Evolutionary conservation across 2,329 filamentous ascomycete species (phyloP).

Genomic region (Monosporascus cannonballus): DNA sequence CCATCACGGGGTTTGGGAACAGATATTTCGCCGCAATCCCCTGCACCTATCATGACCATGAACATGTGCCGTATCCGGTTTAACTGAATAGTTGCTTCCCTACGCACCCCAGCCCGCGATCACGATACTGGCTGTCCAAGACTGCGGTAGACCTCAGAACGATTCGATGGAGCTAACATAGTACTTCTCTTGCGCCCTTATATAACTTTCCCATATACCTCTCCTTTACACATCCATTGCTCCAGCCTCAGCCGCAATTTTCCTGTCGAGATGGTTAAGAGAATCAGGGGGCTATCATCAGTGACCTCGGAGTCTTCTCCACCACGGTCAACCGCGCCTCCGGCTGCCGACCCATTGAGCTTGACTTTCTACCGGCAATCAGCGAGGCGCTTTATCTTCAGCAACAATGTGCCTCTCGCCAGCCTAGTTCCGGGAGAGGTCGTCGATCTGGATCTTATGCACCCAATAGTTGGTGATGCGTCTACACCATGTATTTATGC

Average conservation of each 20-base stretch:
- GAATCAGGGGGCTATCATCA: not conserved
- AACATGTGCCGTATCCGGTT: not conserved
- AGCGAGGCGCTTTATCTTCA: slow-evolving; percentile 1
- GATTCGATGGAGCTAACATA: not conserved
- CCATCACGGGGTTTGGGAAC: not conserved
- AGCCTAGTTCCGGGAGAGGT: not conserved
- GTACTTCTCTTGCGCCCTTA: not conserved
- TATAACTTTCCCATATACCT: not conserved
- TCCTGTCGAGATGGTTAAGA: not conserved
- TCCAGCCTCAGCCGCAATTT: not conserved
- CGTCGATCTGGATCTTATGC: slow-evolving; percentile 1
- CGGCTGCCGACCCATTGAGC: slow-evolving; percentile 5
- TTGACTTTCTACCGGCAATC: slow-evolving; percentile 1
- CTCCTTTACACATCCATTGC: not conserved
- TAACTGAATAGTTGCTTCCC: not conserved
- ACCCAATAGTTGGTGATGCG: not conserved
- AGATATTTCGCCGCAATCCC: not conserved
- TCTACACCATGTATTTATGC: not conserved
- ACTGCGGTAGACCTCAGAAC: not conserved
- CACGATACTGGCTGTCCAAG: not conserved
- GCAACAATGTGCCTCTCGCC: slow-evolving; percentile 1
- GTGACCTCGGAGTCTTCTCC: not conserved
- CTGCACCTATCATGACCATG: not conserved
- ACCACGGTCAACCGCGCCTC: not conserved
- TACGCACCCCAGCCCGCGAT: not conserved